Base-by-base conservation (phyloP, 2,329 filamentous ascomycete genomes). In the Escovopsis sp. region DNA sequence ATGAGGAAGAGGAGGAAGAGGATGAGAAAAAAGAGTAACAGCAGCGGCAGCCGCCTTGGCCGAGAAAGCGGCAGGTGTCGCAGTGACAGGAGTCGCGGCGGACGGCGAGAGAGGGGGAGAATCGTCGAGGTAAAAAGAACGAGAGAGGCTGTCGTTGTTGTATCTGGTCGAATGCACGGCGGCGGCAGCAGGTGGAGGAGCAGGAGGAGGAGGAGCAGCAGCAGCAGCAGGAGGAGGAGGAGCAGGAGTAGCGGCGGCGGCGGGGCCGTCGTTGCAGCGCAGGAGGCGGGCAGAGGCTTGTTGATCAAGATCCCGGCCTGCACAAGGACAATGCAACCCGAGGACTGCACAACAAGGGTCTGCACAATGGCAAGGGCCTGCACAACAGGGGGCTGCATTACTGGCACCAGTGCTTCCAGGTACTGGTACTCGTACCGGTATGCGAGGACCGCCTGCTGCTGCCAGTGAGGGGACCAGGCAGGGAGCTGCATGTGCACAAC, bases 201-300 rank as follows among this genome's bases (percentile, higher is more conserved):
- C 20, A 12, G 40, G 14, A 34, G 35, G 38, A 15, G 40, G 14
- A 29, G 33, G 33, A 20, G 35, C 35, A 37, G 15, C 8, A 13
- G 35, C 24, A 20, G 35, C 20, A 24, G 35, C 36, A 12, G 40
- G 14, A 34, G 35, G 38, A 15, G 40, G 14, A 29, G 33, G 33
- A 20, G 35, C 35, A 37, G 15, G 13, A 13, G 35, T 37, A 20
- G 35, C 20, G 25, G 35, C 36, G 36, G 43, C 40, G 43, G 43
- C 43, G 43, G 37, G 43, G 43, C 43, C 40, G 29, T 37, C 33
- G 15, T 30, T 37, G 42, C 27, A 25, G 24, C 33, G 39, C 37
- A 37, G 39, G 30, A 30, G 27, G 27, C 27, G 27, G 27, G 27
- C 27, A 30, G 27, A 30, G 27, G 27, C 27, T 30, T 27, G 25